A percentile compares a stretch with the other conserved stretches of the same genome.
Conservation (phyloP, 805 yeast genomes). For the Ogataea paraovalis region DNA sequence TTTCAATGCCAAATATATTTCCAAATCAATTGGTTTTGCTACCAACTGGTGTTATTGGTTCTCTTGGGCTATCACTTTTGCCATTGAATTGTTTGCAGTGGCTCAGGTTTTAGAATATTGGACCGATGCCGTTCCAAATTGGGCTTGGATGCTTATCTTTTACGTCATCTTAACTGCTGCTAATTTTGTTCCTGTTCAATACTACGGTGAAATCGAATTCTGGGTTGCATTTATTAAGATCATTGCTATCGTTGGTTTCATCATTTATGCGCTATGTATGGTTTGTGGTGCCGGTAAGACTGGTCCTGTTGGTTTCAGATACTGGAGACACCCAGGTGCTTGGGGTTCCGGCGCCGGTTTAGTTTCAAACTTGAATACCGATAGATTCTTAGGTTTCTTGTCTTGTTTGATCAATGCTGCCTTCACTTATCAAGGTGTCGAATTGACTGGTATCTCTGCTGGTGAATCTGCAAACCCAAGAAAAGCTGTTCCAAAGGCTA, state of each 20-base stretch:
- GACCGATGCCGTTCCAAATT: slow-evolving; percentile 66
- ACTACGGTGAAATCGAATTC: slow-evolving; percentile 72
- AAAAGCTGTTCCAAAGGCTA: slow-evolving; percentile 67
- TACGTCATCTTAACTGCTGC: slow-evolving; percentile 50
- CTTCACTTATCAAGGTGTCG: slow-evolving; percentile 81
- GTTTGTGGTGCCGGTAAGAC: slow-evolving; percentile 68
- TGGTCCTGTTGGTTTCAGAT: slow-evolving; percentile 74
- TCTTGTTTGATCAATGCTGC: slow-evolving; percentile 67
- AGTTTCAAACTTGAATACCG: slow-evolving; percentile 46
- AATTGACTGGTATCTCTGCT: slow-evolving; percentile 68
- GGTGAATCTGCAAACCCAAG: slow-evolving; percentile 72
- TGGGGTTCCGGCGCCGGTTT: slow-evolving; percentile 63
- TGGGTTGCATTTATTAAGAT: slow-evolving; percentile 70
- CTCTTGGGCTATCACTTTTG: slow-evolving; percentile 74
- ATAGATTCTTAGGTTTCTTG: slow-evolving; percentile 65
- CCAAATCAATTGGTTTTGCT: slow-evolving; percentile 71
- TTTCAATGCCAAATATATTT: slow-evolving; percentile 62
- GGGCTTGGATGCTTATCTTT: slow-evolving; percentile 69
- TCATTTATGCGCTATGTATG: slow-evolving; percentile 62
- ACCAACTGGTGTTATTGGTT: slow-evolving; percentile 75
- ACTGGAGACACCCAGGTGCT: slow-evolving; percentile 72
- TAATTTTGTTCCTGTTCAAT: slow-evolving; percentile 65
- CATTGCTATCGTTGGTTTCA: slow-evolving; percentile 66
- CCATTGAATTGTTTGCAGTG: slow-evolving; percentile 67
- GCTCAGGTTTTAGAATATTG: slow-evolving; percentile 64